A percentile compares a stretch with the other conserved stretches of the same genome.
These are phyloP conservation scores for Phytopythium mirpurense DNA, from an alignment of 352 stramenopile genomes.

Conservation along the genomic window DNA sequence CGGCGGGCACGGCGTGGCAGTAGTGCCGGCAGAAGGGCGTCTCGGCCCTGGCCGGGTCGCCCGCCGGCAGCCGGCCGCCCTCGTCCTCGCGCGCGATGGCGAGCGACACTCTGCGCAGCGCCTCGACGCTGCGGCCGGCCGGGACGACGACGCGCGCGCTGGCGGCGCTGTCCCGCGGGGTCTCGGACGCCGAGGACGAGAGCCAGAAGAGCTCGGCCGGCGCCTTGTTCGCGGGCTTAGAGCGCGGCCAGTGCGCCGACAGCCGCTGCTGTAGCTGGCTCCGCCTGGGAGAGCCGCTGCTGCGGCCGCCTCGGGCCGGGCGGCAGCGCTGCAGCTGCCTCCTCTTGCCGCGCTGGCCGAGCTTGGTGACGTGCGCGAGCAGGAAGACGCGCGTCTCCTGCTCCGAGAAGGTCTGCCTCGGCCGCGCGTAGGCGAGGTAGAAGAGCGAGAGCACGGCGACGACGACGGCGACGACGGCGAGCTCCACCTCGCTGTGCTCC, in stretches of 20 bases:
- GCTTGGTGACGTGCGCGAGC: conserved; percentile 29
- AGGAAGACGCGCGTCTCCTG: conserved; percentile 29
- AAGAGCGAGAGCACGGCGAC: conserved; percentile 14
- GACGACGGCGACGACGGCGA: conserved; percentile 13
- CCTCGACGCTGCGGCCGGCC: background rate
- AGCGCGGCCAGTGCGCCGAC: background rate
- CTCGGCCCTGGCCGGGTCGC: background rate
- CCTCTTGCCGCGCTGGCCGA: conserved; percentile 14
- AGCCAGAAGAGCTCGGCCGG: background rate
- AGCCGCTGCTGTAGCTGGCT: conserved; percentile 1
- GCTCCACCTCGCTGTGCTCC: conserved; percentile 15
- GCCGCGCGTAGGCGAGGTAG: conserved; percentile 24
- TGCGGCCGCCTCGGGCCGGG: too few species aligned
- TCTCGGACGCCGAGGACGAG: too few species aligned
- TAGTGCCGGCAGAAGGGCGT: conserved; percentile 5
- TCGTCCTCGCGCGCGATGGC: conserved; percentile 5
- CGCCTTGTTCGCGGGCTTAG: conserved; percentile 1
- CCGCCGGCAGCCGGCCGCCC: background rate
- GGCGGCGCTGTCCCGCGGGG: too few species aligned
- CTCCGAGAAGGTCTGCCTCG: conserved; percentile 25
- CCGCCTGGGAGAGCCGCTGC: too few species aligned
- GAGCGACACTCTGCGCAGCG: background rate
- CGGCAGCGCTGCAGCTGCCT: conserved; percentile 7
- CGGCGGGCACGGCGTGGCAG: conserved; percentile 3
- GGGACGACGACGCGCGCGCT: conserved; percentile 3